Evolutionary conservation across 805 yeast genomes (phyloP).

Genomic region (Henningerozyma blattae): DNA sequence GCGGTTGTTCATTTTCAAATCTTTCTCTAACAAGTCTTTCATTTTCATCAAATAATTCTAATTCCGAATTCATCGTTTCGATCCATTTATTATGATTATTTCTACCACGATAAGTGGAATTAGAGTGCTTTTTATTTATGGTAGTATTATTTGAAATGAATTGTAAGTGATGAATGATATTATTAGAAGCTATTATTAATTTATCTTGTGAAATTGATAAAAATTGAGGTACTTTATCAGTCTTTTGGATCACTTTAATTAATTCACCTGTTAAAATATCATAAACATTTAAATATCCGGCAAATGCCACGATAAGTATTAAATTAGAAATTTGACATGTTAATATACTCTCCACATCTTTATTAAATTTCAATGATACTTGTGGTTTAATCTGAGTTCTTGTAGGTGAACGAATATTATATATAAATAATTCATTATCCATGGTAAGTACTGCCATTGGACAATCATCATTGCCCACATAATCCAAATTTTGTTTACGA

Average conservation of each 20-base stretch:
- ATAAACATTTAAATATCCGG: conserved; percentile 17
- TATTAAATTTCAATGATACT: conserved; percentile 11
- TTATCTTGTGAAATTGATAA: conserved; percentile 22
- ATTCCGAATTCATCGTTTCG: conserved; percentile 15
- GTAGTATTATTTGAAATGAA: conserved; percentile 11
- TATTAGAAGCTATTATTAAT: conserved; percentile 18
- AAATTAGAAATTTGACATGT: conserved; percentile 21
- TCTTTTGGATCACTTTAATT: conserved; percentile 20
- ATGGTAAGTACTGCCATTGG: conserved; percentile 16
- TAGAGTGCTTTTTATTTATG: background rate
- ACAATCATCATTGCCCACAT: conserved; percentile 26
- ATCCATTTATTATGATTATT: conserved; percentile 24
- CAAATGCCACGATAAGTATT: conserved; percentile 20
- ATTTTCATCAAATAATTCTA: conserved; percentile 20
- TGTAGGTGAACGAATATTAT: conserved; percentile 17
- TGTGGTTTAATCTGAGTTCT: conserved; percentile 10
- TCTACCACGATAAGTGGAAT: background rate
- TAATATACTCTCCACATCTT: conserved; percentile 17
- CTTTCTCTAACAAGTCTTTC: conserved; percentile 9
- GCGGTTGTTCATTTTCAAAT: conserved; percentile 8
- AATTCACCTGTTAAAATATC: conserved; percentile 22
- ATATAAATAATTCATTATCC: conserved; percentile 12
- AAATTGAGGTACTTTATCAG: conserved; percentile 21
- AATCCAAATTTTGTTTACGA: conserved; percentile 13
- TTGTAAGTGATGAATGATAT: conserved; percentile 19